Percentiles rank a stretch among this genome's conserved stretches.
Conservation (phyloP, 2,329 filamentous ascomycete species). For the Penicillium palitans region DNA sequence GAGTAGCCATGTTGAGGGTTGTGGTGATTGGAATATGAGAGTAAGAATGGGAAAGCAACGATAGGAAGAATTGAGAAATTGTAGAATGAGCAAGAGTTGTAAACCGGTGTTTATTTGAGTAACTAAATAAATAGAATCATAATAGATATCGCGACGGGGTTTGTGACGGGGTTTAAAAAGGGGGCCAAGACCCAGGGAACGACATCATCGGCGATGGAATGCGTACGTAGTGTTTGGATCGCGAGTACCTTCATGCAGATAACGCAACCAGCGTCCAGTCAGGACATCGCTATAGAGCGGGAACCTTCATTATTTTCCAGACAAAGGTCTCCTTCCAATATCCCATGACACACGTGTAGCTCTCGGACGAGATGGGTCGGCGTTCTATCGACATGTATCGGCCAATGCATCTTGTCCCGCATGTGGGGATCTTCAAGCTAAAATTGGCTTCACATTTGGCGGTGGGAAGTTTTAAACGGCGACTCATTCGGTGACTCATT, state of each 20-base stretch:
- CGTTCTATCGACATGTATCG: background rate
- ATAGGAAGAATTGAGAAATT: background rate
- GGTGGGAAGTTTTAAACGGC: background rate
- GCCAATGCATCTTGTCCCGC: background rate
- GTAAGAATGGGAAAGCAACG: background rate
- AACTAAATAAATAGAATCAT: slow-evolving; percentile 20
- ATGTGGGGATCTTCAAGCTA: background rate
- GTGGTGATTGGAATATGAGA: background rate
- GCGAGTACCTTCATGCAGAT: slow-evolving; percentile 16
- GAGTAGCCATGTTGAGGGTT: slow-evolving; percentile 27
- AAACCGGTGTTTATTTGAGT: slow-evolving; percentile 15
- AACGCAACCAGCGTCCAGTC: slow-evolving; percentile 28
- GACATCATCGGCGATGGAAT: slow-evolving; percentile 15
- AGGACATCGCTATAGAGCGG: slow-evolving; percentile 15
- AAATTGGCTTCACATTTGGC: background rate
- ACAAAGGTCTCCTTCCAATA: background rate
- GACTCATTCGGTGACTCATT: background rate
- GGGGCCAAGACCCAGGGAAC: slow-evolving; percentile 18
- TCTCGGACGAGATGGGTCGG: slow-evolving; percentile 7
- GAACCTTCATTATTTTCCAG: background rate
- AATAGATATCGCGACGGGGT: slow-evolving; percentile 3
- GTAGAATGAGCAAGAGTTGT: background rate
- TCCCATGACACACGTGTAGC: slow-evolving; percentile 7
- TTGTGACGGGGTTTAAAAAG: slow-evolving; percentile 10
- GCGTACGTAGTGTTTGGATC: background rate